Conservation (phyloP, 768 basidiomycete species). For the Scleroderma bovista region DNA sequence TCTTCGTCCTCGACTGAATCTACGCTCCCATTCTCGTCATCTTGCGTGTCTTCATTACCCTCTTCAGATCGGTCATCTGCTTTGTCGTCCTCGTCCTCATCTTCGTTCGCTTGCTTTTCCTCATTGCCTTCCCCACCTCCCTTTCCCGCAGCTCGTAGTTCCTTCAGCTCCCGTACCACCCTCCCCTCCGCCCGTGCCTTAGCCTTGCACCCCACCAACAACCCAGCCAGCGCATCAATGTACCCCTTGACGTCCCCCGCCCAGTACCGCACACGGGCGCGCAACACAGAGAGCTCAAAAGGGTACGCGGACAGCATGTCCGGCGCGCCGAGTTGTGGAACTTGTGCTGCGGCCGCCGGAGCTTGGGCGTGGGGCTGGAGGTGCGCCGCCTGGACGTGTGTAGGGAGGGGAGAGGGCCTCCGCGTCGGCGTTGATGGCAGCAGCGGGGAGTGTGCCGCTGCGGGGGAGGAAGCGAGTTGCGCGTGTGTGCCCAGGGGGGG, state of each 20-base stretch:
- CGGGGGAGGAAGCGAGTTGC: background rate
- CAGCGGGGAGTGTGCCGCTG: background rate
- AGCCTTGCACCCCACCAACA: conserved; percentile 56
- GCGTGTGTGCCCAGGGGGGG: background rate
- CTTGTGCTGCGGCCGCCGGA: background rate
- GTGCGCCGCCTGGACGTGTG: background rate
- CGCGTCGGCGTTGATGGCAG: background rate
- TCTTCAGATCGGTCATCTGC: background rate
- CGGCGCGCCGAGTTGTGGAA: too few species aligned
- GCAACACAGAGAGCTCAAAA: conserved; percentile 61
- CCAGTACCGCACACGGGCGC: conserved; percentile 76
- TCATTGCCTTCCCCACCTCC: background rate
- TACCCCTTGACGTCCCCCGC: conserved; percentile 75
- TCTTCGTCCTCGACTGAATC: background rate
- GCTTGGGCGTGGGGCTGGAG: background rate
- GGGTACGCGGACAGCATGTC: conserved; percentile 21
- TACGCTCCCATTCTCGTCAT: background rate
- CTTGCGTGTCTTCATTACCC: background rate
- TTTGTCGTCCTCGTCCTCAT: background rate
- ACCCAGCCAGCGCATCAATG: conserved; percentile 62
- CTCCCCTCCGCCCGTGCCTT: conserved; percentile 36
- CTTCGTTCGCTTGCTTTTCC: background rate
- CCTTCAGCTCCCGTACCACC: conserved; percentile 11
- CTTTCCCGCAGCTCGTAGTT: conserved; percentile 2
- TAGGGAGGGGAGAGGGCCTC: background rate